Evolutionary conservation across 176 grass and related monocot species (phyloP), one percentile per base, ranked within the genome.

Genomic region (Panicum miliaceum): DNA sequence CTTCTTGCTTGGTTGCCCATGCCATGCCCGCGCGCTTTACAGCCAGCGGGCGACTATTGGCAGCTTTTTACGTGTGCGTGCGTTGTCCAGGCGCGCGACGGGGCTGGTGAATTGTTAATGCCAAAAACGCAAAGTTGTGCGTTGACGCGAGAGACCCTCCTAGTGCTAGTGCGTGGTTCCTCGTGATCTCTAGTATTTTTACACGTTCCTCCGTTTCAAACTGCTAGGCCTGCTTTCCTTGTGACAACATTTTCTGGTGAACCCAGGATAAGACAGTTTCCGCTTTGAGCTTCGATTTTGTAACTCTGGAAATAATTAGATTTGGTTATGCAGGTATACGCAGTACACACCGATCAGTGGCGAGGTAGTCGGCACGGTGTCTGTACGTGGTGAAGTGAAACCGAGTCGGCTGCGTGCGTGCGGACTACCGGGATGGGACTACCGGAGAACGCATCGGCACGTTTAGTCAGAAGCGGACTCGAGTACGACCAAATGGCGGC

Each of bases 361-460:
- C 68, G 14, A 12, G 4, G 8, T 29, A 76, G 71, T 56, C 71
- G 82, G 82, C 82, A 84, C 35, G 19, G 81, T 9, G 41, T 65
- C 8, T 8, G 2, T 42, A 1, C 6, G 48, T 52, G 50, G 50
- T 12, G 23, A 23, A 32, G 2, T 32, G 29, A 2, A 1, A 32
- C 38, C 8, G 71, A 42, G 82, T 56, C 45, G 13, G 38, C 29
- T 65, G 32, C 59, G 32, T 65, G 29, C 35, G 12, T 22, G 5
- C 4, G 37, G 77, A 54, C 16, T 37, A 16, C 59, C 0, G 35
- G 82, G 9, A 53, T 50, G 64, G 52, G 34, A 42, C 76, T 42
- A 43, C 67, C 42, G 12, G 12, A 63, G 57, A 69, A 53, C 10
- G 56, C 60, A 76, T 82, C 60, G 38, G 60, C 78, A 3, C 16